These are phyloP conservation scores for Phytophthora fragariae DNA, from an alignment of 352 stramenopile genomes.

Conservation along the genomic window DNA sequence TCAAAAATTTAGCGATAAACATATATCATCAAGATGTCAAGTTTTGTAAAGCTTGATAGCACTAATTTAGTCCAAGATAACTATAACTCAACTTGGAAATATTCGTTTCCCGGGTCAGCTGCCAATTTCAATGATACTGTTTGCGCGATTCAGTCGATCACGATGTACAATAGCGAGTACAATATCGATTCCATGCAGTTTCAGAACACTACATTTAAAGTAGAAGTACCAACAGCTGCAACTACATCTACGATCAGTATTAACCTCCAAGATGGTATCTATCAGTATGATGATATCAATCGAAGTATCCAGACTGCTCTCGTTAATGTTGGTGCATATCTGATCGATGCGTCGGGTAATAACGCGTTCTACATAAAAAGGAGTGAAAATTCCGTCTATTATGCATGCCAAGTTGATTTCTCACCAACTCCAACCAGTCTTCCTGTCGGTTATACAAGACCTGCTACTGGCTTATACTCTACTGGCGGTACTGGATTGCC, in stretches of 20 bases:
- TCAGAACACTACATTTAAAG: constrained; percentile 2
- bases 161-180: constrained; percentile 9
- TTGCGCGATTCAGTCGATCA: constrained; percentile 13
- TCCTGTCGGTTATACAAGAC: constrained; percentile 6
- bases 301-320: constrained; percentile 16
- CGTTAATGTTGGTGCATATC: constrained; percentile 12
- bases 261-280: constrained; percentile 12
- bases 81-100: constrained; percentile 3
- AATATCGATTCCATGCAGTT: constrained; percentile 19
- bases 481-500: constrained; percentile 17
- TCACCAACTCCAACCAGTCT: neutral
- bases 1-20: too few species aligned
- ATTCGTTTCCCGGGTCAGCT: neutral
- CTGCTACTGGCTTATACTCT: constrained; percentile 9
- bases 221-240: constrained; percentile 18
- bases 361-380: constrained; percentile 20
- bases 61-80: constrained; percentile 22
- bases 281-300: constrained; percentile 11
- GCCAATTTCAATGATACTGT: neutral
- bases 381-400: constrained; percentile 17
- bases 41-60: constrained; percentile 12
- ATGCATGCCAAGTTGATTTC: constrained; percentile 16
- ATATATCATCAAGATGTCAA: neutral
- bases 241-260: constrained; percentile 10
- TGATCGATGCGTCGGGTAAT: constrained; percentile 2